These are phyloP conservation scores for Calonectria hawksworthii DNA, from an alignment of 2,329 filamentous ascomycete genomes.

Conservation along the genomic window DNA sequence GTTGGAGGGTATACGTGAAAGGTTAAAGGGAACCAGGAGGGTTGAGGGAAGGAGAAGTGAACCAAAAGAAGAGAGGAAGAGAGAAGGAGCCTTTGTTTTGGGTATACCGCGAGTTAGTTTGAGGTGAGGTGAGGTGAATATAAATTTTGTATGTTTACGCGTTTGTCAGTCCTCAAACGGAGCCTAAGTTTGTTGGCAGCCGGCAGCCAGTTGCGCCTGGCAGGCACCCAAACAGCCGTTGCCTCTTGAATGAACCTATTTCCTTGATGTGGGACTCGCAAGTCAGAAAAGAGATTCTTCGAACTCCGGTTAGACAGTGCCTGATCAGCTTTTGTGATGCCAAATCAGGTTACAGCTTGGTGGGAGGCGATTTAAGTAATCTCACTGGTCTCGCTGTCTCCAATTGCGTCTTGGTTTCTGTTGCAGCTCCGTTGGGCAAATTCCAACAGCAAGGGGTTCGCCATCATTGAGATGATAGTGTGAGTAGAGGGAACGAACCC, in stretches of 20 bases:
- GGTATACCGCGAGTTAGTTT: not conserved
- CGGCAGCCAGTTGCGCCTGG: not conserved
- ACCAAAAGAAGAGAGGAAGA: not conserved
- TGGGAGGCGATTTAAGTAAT: not conserved
- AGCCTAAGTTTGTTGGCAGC: not conserved
- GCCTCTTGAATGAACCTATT: not conserved
- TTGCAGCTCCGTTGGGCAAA: not conserved
- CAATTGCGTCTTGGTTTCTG: not conserved
- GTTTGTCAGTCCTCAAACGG: not conserved
- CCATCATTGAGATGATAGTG: not conserved
- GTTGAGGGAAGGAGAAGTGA: not conserved
- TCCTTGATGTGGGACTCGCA: too few relatives aligned
- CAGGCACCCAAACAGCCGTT: not conserved
- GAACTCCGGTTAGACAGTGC: too few relatives aligned
- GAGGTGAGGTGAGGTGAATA: not conserved
- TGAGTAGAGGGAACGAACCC: not conserved
- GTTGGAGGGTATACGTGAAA: not conserved
- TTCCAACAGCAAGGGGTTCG: too few relatives aligned
- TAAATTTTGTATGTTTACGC: not conserved
- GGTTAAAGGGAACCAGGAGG: not conserved
- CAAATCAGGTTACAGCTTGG: not conserved
- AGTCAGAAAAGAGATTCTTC: not conserved
- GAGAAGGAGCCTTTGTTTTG: not conserved
- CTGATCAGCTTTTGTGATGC: not conserved
- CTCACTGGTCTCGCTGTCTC: not conserved